Evolutionary conservation across 192 early-diverging fungal genomes (phyloP), one percentile per base, ranked within the genome.

Genomic region (Gonapodya sp.): DNA sequence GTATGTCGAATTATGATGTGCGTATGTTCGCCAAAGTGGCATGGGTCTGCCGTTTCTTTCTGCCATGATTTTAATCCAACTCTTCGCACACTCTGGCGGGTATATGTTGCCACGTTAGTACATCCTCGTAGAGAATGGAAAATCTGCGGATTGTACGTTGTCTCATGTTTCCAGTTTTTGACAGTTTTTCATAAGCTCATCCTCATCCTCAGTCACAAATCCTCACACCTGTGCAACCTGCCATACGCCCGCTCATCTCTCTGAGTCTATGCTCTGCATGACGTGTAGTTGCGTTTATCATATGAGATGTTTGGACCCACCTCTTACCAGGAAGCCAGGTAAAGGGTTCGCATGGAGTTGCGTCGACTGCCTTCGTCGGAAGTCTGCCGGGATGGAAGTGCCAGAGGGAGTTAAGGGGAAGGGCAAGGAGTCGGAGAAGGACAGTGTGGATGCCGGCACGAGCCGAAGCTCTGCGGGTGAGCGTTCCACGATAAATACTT

Each of bases 301-400:
- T 84, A 91, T 95, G 89, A 80, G 88, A 35, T 97, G 96, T 78
- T 86, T 95, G 73, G 92, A 92, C 75, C 94, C 94, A n/a, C 94
- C 93, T 24, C 82, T 96, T 30, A 78, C 86, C 0, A 88, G 87
- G 78, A 93, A 94, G 82, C 94, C 94, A 0, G 89, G 91, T 36
- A 96, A 95, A 83, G 95, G 94, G 0, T 95, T 94, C 80, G 93
- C 89, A 24, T 97, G 95, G 92, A 91, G 94, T 82, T 97, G 96
- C 79, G 91, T 91, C 1, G 84, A 87, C 0, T 97, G 96, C 78
- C 85, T 87, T 34, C 82, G 85, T 36, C 84, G 81, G 34, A 80
- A 64, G 24, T 64, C 46, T 64, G 46, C 46, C 24, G 46, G 46
- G 8, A 16, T 64, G 46, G 46, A 64, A 24, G 8, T 36, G 31